Percentiles rank a stretch among this genome's conserved stretches.
Conservation (phyloP, 2,329 filamentous ascomycete genomes). For the Sporothrix mexicana region DNA sequence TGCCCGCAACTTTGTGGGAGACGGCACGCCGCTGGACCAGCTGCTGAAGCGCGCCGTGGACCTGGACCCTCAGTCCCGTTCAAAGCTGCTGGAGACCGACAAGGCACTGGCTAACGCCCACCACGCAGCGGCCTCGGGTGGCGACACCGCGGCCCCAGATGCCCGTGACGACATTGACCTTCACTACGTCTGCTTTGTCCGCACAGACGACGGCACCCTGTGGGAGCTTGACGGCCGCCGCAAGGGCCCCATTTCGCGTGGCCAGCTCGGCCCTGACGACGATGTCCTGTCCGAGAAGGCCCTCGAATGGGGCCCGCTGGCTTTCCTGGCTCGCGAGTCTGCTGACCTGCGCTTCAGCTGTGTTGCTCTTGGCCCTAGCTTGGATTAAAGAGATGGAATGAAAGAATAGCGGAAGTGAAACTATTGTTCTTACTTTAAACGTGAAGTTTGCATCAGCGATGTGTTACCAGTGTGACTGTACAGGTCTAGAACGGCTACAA, state of each 20-base stretch:
- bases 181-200: slow-evolving; percentile 96
- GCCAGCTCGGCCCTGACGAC: slow-evolving; percentile 62
- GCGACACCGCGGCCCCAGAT: slow-evolving; percentile 78
- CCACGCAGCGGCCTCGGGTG: slow-evolving; percentile 73
- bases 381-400: slow-evolving; percentile 48
- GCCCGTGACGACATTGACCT: slow-evolving; percentile 85
- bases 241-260: slow-evolving; percentile 63
- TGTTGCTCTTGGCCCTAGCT: slow-evolving; percentile 59
- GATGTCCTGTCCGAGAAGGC: slow-evolving; percentile 79
- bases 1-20: slow-evolving; percentile 65
- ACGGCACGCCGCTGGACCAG: slow-evolving; percentile 62
- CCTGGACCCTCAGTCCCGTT: slow-evolving; percentile 68
- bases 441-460: no score
- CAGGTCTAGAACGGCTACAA: not conserved
- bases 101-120: slow-evolving; percentile 78
- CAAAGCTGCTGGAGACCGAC: slow-evolving; percentile 77
- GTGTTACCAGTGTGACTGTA: not conserved
- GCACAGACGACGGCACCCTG: slow-evolving; percentile 66
- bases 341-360: slow-evolving; percentile 65
- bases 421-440: not conserved
- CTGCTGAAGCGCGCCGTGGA: slow-evolving; percentile 74
- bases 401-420: not conserved
- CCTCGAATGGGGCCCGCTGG: slow-evolving; percentile 68
- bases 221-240: slow-evolving; percentile 67
- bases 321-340: slow-evolving; percentile 61